phyloP scores from a whole-genome alignment of 1,284 basidiomycete genomes.

The Rhodotorula sp. region DNA sequence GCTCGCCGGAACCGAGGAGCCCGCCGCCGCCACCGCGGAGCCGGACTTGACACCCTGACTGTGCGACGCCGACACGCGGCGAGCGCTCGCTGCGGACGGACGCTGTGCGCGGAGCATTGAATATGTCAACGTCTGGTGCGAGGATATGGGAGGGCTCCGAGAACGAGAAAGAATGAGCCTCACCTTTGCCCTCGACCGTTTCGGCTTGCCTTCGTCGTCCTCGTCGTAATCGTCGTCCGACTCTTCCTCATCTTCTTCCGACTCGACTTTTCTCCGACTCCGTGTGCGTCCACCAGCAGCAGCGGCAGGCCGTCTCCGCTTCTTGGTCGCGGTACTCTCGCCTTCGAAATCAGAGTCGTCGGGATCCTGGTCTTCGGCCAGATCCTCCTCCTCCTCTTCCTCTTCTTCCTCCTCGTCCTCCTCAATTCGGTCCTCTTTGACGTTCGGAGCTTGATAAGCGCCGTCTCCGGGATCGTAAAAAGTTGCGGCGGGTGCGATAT shows the following conservation, averaged over 20 bases:
- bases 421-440: constrained; percentile 11
- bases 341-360: constrained; percentile 16
- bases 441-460: constrained; percentile 19
- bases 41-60: neutral
- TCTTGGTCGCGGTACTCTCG: neutral
- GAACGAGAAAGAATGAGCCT: neutral
- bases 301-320: neutral
- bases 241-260: constrained; percentile 13
- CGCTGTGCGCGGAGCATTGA: neutral
- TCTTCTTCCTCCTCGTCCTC: constrained; percentile 25
- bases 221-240: constrained; percentile 20
- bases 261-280: constrained; percentile 4
- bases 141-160: neutral
- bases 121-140: no score
- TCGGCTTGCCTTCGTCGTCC: constrained; percentile 7
- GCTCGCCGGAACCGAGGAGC: constrained; percentile 8
- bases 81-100: neutral
- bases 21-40: neutral
- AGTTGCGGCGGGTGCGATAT: neutral
- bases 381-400: constrained; percentile 26
- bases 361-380: constrained; percentile 3
- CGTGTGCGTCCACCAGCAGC: neutral
- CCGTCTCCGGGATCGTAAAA: constrained; percentile 4
- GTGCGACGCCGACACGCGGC: neutral
- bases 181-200: constrained; percentile 13